phyloP scores from a whole-genome alignment of 2,329 filamentous ascomycete species.

The Diaporthe nobilis region DNA sequence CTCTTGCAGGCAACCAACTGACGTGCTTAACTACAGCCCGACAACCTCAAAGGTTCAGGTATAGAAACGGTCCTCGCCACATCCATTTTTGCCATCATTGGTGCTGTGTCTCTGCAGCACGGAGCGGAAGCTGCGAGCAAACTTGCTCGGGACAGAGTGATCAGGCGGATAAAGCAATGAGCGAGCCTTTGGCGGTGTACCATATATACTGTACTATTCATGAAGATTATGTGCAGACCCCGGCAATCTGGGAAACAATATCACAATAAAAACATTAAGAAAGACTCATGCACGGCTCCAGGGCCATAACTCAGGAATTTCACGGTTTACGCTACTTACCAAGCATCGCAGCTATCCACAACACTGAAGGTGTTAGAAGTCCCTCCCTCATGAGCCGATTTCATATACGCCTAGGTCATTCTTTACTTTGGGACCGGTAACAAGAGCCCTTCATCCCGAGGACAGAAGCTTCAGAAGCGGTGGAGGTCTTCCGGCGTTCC shows the following conservation, averaged over 20 bases:
- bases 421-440: neutral
- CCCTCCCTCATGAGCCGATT: neutral
- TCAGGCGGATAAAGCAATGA: conserved; percentile 59
- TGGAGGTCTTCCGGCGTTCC: too few species aligned
- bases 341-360: neutral
- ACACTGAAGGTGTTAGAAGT: too few species aligned
- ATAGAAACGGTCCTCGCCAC: conserved; percentile 81
- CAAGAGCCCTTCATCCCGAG: neutral
- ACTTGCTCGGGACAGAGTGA: conserved; percentile 82
- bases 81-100: conserved; percentile 87
- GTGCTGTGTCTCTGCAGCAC: conserved; percentile 89
- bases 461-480: too few species aligned
- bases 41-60: conserved; percentile 81
- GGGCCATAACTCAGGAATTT: neutral
- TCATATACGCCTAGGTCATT: neutral
- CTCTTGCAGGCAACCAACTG: neutral
- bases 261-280: conserved; percentile 9
- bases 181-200: conserved; percentile 8
- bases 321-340: neutral
- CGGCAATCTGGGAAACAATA: neutral
- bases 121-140: conserved; percentile 83
- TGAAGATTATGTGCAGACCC: neutral
- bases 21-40: conserved; percentile 58
- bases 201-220: conserved; percentile 30
- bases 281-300: neutral